phyloP scores from a whole-genome alignment of 768 basidiomycete genomes.

The Lentinula sp. region DNA sequence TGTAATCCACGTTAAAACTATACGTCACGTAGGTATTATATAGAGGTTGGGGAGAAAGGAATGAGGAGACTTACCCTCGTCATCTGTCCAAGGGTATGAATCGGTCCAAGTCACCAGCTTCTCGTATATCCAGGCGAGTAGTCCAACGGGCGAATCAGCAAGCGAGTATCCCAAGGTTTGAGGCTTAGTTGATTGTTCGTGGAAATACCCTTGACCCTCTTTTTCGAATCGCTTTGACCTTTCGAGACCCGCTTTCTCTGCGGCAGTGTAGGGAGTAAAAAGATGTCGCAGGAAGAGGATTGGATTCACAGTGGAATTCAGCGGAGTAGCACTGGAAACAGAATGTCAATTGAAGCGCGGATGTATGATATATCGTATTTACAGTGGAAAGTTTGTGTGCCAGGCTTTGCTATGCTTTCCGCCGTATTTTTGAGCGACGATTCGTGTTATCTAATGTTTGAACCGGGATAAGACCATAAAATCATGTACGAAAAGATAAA shows the following conservation, averaged over 20 bases:
- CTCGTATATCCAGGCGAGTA: slow-evolving; percentile 32
- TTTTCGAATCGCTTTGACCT: slow-evolving; percentile 1
- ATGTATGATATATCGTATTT: neutral
- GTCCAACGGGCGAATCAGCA: slow-evolving; percentile 33
- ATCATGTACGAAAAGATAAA: neutral
- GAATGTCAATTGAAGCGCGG: neutral
- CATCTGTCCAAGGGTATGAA: slow-evolving; percentile 32
- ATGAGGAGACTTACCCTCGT: slow-evolving; percentile 21
- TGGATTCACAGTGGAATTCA: neutral
- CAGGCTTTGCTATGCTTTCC: slow-evolving; percentile 24
- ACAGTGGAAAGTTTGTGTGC: slow-evolving; percentile 26
- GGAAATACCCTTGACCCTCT: slow-evolving; percentile 20
- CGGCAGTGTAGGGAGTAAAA: slow-evolving; percentile 7
- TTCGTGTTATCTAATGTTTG: slow-evolving; percentile 9
- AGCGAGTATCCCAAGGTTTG: slow-evolving; percentile 34
- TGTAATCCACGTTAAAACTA: slow-evolving; percentile 57
- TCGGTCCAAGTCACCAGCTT: slow-evolving; percentile 29
- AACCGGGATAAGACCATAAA: neutral
- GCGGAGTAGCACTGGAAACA: neutral
- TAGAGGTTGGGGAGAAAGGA: neutral
- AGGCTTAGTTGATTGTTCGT: slow-evolving; percentile 23
- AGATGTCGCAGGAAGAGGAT: slow-evolving; percentile 9
- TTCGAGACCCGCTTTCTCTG: slow-evolving; percentile 28
- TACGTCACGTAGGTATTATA: neutral
- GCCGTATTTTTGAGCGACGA: slow-evolving; percentile 18